Conservation (phyloP, 2,329 filamentous ascomycete species). For the Daldinia sp. region DNA sequence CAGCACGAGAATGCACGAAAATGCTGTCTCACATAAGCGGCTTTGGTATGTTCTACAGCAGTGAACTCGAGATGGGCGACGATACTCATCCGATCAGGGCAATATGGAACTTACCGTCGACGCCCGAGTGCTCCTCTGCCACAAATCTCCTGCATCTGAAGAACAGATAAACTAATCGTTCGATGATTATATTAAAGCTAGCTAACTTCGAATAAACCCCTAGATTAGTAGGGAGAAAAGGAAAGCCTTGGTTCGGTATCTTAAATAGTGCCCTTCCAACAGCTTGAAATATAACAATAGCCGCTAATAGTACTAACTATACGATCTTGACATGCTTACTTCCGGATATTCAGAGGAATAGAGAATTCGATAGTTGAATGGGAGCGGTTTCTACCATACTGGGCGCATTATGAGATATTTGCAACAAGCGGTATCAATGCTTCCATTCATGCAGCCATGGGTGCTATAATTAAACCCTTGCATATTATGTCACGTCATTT, state of each 20-base stretch:
- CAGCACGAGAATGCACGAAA: not conserved
- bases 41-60: not conserved
- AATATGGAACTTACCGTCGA: not conserved
- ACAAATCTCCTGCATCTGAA: not conserved
- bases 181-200: too few relatives aligned
- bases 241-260: not conserved
- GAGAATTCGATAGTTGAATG: conserved; percentile 1
- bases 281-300: too few relatives aligned
- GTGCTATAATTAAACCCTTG: conserved; percentile 29
- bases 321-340: not conserved
- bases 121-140: not conserved
- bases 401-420: conserved; percentile 12
- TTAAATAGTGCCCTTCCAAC: too few relatives aligned
- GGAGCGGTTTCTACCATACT: not conserved
- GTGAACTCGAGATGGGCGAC: not conserved
- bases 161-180: not conserved
- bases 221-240: not conserved
- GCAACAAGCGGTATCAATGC: conserved; percentile 2
- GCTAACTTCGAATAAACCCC: not conserved
- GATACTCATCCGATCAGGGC: not conserved
- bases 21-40: not conserved
- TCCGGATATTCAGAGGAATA: not conserved
- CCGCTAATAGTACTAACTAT: too few relatives aligned
- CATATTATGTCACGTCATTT: conserved; percentile 26
- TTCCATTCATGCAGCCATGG: conserved; percentile 4